Conservation (phyloP, 495 filamentous ascomycete species). For the Talaromyces stipitatus region DNA sequence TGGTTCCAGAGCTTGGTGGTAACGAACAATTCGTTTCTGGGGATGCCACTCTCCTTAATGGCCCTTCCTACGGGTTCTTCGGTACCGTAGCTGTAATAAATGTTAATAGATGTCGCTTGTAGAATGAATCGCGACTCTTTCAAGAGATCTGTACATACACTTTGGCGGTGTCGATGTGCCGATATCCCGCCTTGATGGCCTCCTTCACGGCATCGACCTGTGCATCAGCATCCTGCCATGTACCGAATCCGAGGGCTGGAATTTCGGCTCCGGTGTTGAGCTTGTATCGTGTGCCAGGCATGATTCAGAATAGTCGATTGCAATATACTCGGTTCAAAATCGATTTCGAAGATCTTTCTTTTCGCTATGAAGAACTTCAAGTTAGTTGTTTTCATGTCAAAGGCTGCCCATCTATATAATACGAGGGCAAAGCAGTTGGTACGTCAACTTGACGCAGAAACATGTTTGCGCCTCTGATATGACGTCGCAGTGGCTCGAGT, state of each 20-base stretch:
- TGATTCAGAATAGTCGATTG: neutral
- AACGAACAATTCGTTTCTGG: slow-evolving; percentile 57
- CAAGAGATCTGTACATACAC: slow-evolving; percentile 28
- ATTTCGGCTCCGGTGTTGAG: slow-evolving; percentile 46
- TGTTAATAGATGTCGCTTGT: slow-evolving; percentile 4
- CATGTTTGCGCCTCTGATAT: neutral
- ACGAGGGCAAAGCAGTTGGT: neutral
- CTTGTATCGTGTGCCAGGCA: slow-evolving; percentile 26
- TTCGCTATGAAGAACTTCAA: too few species aligned
- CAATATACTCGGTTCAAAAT: neutral
- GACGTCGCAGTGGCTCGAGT: neutral
- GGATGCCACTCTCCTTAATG: slow-evolving; percentile 47
- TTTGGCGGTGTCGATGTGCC: slow-evolving; percentile 53
- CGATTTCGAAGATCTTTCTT: too few species aligned
- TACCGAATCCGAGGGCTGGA: slow-evolving; percentile 40
- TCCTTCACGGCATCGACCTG: slow-evolving; percentile 39
- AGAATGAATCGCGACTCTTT: too few species aligned
- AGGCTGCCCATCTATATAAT: too few species aligned
- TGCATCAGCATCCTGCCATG: slow-evolving; percentile 40
- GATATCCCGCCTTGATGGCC: slow-evolving; percentile 50
- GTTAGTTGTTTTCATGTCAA: too few species aligned
- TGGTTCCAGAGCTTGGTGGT: slow-evolving; percentile 67
- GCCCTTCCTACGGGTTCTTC: slow-evolving; percentile 47
- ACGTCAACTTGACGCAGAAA: slow-evolving; percentile 5
- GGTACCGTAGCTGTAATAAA: slow-evolving; percentile 36